Base-by-base conservation (phyloP, 495 filamentous ascomycete species). In the Durotheca rogersii region DNA sequence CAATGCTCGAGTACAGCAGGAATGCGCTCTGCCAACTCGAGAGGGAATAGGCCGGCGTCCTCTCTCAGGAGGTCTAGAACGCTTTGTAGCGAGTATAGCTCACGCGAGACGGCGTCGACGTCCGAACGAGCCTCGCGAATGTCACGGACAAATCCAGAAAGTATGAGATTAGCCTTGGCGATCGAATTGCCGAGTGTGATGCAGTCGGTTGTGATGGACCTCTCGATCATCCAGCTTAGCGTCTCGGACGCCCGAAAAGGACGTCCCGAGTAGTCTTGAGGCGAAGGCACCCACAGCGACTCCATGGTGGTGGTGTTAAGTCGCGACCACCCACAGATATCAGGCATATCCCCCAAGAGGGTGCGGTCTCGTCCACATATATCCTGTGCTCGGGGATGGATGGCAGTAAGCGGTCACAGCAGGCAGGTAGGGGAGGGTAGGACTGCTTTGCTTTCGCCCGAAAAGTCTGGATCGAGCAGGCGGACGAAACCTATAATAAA, bases 121-220 rank as follows among this genome's bases (percentile, higher is more conserved):
- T 78, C 75, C 34, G 66, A 54, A 12, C 74, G 62, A 2, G 72
- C 70, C 44, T 73, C 73, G 19, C 74, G 74, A 0, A 78, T 67
- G 11, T 74, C 69, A 4, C 70, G 69, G 6, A 77, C 69, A 50
- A 76, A 71, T 34, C 35, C 31, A 55, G 59, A 55, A 12, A 73
- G 50, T 32, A 60, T 40, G 7, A 41, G 37, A 45, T 52, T 49
- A 16, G 67, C 64, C 14, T 62, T 64, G 23, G 61, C 43, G 27
- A 73, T 70, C 36, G 66, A 60, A 42, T 56, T 61, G 43, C 65
- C 56, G 4, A 72, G 66, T 6, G 64, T 62, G 33, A 67, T 66
- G 56, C 75, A 80, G 11, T 61, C 61, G 15, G 64, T 64, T 32
- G 67, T 65, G 35, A 77, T 72, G 33, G 71, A 70, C 49, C 70